These are phyloP conservation scores for Toxicodendron radicans DNA, from an alignment of 345 rosid genomes.

Conservation along the genomic window DNA sequence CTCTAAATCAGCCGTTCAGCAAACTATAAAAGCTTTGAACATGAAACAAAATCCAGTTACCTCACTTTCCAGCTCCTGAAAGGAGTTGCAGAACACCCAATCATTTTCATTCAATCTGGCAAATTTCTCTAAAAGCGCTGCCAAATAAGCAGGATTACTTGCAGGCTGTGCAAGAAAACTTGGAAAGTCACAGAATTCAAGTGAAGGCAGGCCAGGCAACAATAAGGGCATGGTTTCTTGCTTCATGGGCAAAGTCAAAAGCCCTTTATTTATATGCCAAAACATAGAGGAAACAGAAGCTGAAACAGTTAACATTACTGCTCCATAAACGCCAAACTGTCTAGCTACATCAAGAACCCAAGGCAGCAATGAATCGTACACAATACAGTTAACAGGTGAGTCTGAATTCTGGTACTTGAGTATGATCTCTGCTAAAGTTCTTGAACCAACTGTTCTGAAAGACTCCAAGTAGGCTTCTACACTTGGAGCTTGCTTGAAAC, in stretches of 20 bases:
- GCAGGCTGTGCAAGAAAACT: constrained; percentile 36
- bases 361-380: constrained; percentile 46
- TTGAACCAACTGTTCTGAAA: constrained; percentile 41
- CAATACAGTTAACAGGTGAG: constrained; percentile 36
- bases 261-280: constrained; percentile 33
- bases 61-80: constrained; percentile 48
- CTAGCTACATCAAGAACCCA: constrained; percentile 56
- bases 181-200: constrained; percentile 36
- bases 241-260: constrained; percentile 30
- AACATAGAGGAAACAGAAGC: constrained; percentile 47
- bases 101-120: constrained; percentile 25
- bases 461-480: constrained; percentile 36
- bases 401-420: constrained; percentile 28
- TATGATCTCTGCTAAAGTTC: constrained; percentile 42
- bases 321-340: constrained; percentile 32
- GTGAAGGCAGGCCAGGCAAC: constrained; percentile 47
- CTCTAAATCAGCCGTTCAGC: neutral
- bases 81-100: constrained; percentile 51
- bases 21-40: neutral
- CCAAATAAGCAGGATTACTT: constrained; percentile 38
- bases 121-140: constrained; percentile 31
- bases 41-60: constrained; percentile 19
- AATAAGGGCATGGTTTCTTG: constrained; percentile 22
- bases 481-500: constrained; percentile 35
- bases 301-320: constrained; percentile 43